A percentile compares a stretch with the other conserved stretches of the same genome.
Evolutionary conservation across 257 asterid species (phyloP).

Genomic region (Ilex asprella): DNA sequence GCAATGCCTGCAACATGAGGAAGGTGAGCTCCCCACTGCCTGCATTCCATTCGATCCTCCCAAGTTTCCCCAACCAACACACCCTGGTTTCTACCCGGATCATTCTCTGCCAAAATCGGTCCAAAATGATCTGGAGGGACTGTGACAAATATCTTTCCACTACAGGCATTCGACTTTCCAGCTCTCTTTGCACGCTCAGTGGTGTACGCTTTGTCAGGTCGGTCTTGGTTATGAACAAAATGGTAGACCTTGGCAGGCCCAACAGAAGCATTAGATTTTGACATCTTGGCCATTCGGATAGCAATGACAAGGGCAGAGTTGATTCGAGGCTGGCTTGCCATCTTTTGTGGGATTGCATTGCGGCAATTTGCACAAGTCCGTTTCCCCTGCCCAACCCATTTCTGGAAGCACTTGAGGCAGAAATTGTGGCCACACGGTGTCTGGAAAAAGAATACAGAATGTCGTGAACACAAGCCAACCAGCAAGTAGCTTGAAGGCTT

Average conservation of each 20-base stretch:
- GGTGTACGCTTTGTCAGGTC: conserved; percentile 91
- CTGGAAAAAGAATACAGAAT: conserved; percentile 33
- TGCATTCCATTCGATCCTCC: conserved; percentile 83
- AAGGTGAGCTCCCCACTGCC: conserved; percentile 98
- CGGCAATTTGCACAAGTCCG: conserved; percentile 77
- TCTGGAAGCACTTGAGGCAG: conserved; percentile 83
- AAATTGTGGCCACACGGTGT: conserved; percentile 97
- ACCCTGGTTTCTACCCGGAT: conserved; percentile 60
- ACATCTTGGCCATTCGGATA: conserved; percentile 59
- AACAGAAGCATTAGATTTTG: conserved; percentile 33
- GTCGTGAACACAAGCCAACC: too few relatives aligned
- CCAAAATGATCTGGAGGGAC: conserved; percentile 79
- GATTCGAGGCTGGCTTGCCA: conserved; percentile 81
- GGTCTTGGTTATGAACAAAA: conserved; percentile 66
- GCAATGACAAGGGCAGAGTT: conserved; percentile 82
- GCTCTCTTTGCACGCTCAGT: conserved; percentile 74
- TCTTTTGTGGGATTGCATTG: conserved; percentile 49
- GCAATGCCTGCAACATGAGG: conserved; percentile 81
- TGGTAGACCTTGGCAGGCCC: conserved; percentile 48
- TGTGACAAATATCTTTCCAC: conserved; percentile 88
- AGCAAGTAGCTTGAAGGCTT: too few relatives aligned
- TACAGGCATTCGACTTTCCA: conserved; percentile 91
- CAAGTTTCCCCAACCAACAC: conserved; percentile 88
- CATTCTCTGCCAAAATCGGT: conserved; percentile 70
- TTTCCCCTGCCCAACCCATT: conserved; percentile 52